Percentiles rank a stretch among this genome's conserved stretches.
Evolutionary conservation across 2,329 filamentous ascomycete genomes (phyloP).

Genomic region (Ophiostoma ulmi): DNA sequence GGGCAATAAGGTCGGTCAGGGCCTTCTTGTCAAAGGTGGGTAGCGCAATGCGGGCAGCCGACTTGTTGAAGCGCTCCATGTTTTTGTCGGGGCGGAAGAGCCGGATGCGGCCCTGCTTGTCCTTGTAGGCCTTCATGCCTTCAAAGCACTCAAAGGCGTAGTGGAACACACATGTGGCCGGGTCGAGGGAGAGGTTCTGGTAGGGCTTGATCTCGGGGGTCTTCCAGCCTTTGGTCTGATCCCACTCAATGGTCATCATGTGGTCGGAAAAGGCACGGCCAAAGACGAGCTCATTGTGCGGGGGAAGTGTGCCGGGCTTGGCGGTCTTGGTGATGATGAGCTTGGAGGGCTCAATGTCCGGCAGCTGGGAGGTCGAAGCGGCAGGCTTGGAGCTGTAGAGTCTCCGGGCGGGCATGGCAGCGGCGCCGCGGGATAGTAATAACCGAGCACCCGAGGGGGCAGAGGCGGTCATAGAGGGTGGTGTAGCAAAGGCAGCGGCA

Average conservation of each 20-base stretch:
- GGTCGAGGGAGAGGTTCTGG: slow-evolving; percentile 94
- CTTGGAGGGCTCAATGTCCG: slow-evolving; percentile 70
- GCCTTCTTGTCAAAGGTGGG: slow-evolving; percentile 73
- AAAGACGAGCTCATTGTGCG: slow-evolving; percentile 81
- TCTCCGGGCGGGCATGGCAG: slow-evolving; percentile 32
- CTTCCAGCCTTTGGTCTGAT: slow-evolving; percentile 74
- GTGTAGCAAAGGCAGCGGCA: slow-evolving; percentile 28
- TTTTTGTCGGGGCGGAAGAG: slow-evolving; percentile 95
- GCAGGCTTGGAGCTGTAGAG: slow-evolving; percentile 50
- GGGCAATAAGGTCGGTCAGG: slow-evolving; percentile 74
- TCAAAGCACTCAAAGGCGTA: slow-evolving; percentile 98
- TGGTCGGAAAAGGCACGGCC: slow-evolving; percentile 93
- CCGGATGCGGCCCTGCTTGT: slow-evolving; percentile 69
- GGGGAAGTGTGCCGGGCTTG: slow-evolving; percentile 66
- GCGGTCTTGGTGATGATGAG: slow-evolving; percentile 69
- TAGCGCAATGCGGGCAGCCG: slow-evolving; percentile 82
- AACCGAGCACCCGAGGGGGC: slow-evolving; percentile 19
- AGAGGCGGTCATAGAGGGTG: slow-evolving; percentile 6
- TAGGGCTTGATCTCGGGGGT: slow-evolving; percentile 82
- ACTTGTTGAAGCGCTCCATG: slow-evolving; percentile 92
- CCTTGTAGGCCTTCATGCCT: slow-evolving; percentile 99
- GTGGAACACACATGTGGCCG: slow-evolving; percentile 94
- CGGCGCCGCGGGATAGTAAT: slow-evolving; percentile 22
- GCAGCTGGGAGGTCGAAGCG: slow-evolving; percentile 44
- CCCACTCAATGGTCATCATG: slow-evolving; percentile 96